phyloP scores from a whole-genome alignment of 2,329 filamentous ascomycete species.

The Raffaelea ambrosiae region DNA sequence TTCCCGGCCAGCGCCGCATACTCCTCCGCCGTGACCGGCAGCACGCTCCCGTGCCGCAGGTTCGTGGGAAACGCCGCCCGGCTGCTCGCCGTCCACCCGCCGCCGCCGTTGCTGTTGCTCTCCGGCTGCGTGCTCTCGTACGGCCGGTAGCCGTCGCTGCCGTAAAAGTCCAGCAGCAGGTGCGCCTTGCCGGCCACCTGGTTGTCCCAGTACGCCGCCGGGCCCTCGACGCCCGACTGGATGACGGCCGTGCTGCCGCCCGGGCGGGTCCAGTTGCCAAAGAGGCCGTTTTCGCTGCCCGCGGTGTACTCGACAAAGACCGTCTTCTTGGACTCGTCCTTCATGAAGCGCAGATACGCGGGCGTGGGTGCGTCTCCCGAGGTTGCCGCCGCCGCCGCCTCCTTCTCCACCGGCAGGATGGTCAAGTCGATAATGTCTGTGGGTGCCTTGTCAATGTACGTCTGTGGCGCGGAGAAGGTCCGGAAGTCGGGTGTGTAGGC shows the following conservation, averaged over 20 bases:
- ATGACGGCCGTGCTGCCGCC: slow-evolving; percentile 34
- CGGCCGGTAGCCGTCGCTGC: slow-evolving; percentile 38
- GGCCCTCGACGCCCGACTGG: slow-evolving; percentile 32
- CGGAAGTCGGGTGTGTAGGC: slow-evolving; percentile 47
- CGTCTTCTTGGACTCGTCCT: slow-evolving; percentile 42
- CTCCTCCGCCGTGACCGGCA: slow-evolving; percentile 34
- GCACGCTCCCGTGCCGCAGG: slow-evolving; percentile 42
- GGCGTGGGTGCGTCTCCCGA: too few relatives aligned
- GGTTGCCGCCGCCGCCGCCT: slow-evolving; percentile 12
- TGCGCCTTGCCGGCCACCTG: slow-evolving; percentile 28
- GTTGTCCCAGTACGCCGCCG: slow-evolving; percentile 36
- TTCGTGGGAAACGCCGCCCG: slow-evolving; percentile 33
- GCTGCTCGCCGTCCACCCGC: slow-evolving; percentile 33
- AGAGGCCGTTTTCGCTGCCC: slow-evolving; percentile 31
- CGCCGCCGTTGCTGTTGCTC: slow-evolving; percentile 23
- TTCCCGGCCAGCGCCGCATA: slow-evolving; percentile 30
- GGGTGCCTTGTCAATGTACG: slow-evolving; percentile 38
- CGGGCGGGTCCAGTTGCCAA: slow-evolving; percentile 42
- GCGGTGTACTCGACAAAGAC: slow-evolving; percentile 42
- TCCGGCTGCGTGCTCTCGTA: slow-evolving; percentile 35
- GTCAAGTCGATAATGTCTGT: slow-evolving; percentile 48
- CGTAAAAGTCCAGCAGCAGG: slow-evolving; percentile 41
- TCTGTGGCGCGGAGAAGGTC: slow-evolving; percentile 40
- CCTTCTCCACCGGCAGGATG: slow-evolving; percentile 36
- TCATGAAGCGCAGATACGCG: slow-evolving; percentile 44